Conservation (phyloP, 129 eudicot genomes). For the Chrysanthemum makinoi region DNA sequence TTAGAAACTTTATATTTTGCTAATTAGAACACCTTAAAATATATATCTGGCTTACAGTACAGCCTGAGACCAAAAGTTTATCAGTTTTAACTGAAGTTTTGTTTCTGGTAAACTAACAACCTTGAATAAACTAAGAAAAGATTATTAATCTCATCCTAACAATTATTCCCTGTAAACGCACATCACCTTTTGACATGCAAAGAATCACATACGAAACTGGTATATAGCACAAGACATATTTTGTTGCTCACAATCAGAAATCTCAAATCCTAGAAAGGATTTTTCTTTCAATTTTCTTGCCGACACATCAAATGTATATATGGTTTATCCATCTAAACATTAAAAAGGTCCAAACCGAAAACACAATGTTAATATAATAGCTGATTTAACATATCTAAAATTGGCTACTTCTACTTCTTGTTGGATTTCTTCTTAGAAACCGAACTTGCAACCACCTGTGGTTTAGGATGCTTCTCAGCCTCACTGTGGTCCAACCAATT, state of each 20-base stretch:
- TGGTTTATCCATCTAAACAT: constrained; percentile 23
- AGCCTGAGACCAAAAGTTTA: no score
- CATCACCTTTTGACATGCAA: neutral
- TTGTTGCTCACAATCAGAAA: constrained; percentile 11
- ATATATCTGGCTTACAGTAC: no score
- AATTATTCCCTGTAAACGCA: neutral
- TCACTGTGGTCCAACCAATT: constrained; percentile 83
- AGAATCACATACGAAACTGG: neutral
- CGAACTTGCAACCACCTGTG: constrained; percentile 36
- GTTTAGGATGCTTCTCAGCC: constrained; percentile 82
- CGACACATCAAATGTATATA: constrained; percentile 10
- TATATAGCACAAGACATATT: constrained; percentile 3
- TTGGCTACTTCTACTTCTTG: constrained; percentile 66
- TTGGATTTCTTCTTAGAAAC: constrained; percentile 62
- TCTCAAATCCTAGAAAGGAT: constrained; percentile 16
- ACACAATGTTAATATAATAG: constrained; percentile 16
- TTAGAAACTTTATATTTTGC: no score
- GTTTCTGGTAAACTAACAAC: neutral
- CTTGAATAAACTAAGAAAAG: neutral
- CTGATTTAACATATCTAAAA: constrained; percentile 10
- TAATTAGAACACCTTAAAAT: no score
- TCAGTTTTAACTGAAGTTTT: neutral
- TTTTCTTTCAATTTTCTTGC: constrained; percentile 16
- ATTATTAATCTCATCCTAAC: neutral
- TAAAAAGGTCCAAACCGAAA: constrained; percentile 2